Evolutionary conservation across 202 grass and related monocot species (phyloP).

Genomic region (Elaeis oleifera): DNA sequence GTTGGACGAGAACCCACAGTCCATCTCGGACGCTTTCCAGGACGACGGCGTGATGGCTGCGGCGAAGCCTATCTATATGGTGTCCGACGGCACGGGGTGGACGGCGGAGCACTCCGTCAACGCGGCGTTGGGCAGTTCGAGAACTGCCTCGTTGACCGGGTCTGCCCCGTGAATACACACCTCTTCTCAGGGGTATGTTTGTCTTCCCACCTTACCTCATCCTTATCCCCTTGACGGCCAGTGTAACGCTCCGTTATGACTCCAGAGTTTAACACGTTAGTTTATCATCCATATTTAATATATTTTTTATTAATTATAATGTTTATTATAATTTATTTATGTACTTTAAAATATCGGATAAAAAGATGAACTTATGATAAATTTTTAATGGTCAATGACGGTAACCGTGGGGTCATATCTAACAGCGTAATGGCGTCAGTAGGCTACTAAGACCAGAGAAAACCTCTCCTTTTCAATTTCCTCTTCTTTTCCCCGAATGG

Average conservation of each 20-base stretch:
- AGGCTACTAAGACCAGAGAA: too few species aligned
- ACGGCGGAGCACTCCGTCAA: constrained; percentile 91
- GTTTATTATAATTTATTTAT: not conserved
- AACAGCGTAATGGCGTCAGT: too few species aligned
- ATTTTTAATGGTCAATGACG: too few species aligned
- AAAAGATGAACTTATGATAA: too few species aligned
- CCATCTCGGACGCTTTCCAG: constrained; percentile 4
- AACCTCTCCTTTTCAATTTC: too few species aligned
- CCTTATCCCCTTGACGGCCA: too few species aligned
- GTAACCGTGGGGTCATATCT: too few species aligned
- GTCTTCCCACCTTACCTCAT: not conserved
- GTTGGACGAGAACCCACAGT: not conserved
- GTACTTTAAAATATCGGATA: not conserved
- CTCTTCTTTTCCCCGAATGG: too few species aligned
- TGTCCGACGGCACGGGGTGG: constrained; percentile 91
- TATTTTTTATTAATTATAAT: too few species aligned
- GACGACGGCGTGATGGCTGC: constrained; percentile 10
- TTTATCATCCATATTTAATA: too few species aligned
- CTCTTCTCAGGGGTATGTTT: constrained; percentile 74
- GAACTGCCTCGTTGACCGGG: constrained; percentile 59
- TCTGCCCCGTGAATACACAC: constrained; percentile 65
- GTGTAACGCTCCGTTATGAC: too few species aligned
- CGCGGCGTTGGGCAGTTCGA: constrained; percentile 90
- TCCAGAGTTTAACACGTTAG: too few species aligned
- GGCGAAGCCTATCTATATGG: constrained; percentile 89